A percentile compares a stretch with the other conserved stretches of the same genome.
Conservation (phyloP, 495 filamentous ascomycete species). For the Lindgomyces ingoldianus region DNA sequence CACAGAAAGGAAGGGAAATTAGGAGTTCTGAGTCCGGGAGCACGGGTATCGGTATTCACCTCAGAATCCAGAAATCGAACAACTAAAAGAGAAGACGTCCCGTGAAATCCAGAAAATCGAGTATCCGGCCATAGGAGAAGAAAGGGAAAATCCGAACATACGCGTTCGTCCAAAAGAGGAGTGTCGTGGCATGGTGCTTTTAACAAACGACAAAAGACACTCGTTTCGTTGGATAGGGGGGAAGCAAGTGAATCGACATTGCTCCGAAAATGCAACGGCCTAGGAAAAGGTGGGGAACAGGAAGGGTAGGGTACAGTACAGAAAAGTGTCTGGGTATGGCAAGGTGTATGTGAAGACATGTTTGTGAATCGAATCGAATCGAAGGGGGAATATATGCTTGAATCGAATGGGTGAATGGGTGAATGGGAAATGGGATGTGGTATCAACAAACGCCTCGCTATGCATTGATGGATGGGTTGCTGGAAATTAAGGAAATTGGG, state of each 20-base stretch:
- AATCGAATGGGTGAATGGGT: neutral
- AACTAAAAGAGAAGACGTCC: no score
- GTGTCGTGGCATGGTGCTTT: neutral
- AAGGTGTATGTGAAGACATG: neutral
- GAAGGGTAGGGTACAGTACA: neutral
- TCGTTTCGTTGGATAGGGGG: neutral
- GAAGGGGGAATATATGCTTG: neutral
- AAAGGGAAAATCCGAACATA: constrained; percentile 1
- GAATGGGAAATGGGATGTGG: neutral
- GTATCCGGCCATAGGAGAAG: no score
- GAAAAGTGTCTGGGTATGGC: neutral
- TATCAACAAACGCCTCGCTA: constrained; percentile 36
- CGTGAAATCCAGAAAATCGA: no score
- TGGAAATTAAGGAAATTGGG: neutral
- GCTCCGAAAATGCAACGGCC: no score
- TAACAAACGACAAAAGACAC: neutral
- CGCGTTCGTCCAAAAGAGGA: neutral
- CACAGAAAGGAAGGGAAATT: no score
- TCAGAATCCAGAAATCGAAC: no score
- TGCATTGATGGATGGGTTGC: constrained; percentile 8
- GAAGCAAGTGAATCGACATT: no score
- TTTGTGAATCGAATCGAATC: constrained; percentile 1
- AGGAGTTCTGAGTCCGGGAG: no score
- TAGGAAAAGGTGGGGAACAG: no score
- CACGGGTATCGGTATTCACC: no score